phyloP scores from a whole-genome alignment of 1,139 yeast species.

The Yamadazyma epiphylla region DNA sequence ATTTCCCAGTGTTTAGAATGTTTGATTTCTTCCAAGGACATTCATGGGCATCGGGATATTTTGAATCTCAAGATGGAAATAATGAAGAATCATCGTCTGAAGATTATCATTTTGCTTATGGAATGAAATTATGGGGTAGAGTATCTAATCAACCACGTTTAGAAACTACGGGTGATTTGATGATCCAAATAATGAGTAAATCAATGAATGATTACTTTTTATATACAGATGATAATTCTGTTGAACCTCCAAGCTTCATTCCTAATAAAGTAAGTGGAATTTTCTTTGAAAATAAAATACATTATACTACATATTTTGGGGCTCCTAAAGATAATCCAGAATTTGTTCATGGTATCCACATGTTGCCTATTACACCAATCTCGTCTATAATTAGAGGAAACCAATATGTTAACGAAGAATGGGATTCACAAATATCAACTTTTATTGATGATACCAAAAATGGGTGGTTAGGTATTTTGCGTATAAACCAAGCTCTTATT shows the following conservation, averaged over 20 bases:
- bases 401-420: constrained; percentile 73
- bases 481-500: constrained; percentile 69
- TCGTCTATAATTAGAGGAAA: constrained; percentile 73
- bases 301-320: constrained; percentile 64
- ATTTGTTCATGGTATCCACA: constrained; percentile 91
- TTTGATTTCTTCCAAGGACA: constrained; percentile 81
- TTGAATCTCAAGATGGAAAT: constrained; percentile 65
- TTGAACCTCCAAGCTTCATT: constrained; percentile 49
- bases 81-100: constrained; percentile 81
- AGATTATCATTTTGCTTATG: constrained; percentile 75
- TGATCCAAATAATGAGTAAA: constrained; percentile 60
- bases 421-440: constrained; percentile 51
- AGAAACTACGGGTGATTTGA: constrained; percentile 69
- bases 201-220: constrained; percentile 60
- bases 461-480: constrained; percentile 86
- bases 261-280: constrained; percentile 72
- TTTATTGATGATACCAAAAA: constrained; percentile 56
- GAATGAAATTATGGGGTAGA: constrained; percentile 75
- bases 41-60: constrained; percentile 79
- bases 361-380: constrained; percentile 81
- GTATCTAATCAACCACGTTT: constrained; percentile 54
- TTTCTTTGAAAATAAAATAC: constrained; percentile 77
- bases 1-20: constrained; percentile 70
- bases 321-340: constrained; percentile 45
- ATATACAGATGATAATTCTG: constrained; percentile 49